phyloP scores from a whole-genome alignment of 202 grass and related monocot genomes.

The Schoenoplectus tabernaemontani region DNA sequence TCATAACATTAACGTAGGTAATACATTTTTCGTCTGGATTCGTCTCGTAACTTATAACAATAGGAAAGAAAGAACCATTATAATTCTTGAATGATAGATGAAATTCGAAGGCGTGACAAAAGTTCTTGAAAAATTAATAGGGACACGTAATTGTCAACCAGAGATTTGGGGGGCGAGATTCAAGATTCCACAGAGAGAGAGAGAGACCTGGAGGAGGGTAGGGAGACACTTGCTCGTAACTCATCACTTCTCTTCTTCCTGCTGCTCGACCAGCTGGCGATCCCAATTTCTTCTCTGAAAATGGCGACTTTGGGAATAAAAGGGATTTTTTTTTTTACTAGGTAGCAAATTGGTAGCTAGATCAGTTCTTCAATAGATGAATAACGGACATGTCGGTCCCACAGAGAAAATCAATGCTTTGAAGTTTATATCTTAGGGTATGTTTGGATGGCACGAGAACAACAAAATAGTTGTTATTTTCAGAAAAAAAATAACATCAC shows the following conservation, averaged over 20 bases:
- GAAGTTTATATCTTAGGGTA: not conserved
- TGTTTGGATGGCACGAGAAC: too few species aligned
- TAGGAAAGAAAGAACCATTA: too few species aligned
- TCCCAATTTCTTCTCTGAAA: constrained; percentile 4
- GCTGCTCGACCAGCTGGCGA: not conserved
- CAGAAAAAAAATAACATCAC: too few species aligned
- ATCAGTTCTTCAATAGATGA: not conserved
- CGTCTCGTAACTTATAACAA: too few species aligned
- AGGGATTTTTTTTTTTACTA: not conserved
- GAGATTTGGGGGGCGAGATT: not conserved
- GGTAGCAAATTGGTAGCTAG: not conserved
- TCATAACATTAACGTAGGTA: too few species aligned
- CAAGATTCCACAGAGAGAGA: not conserved
- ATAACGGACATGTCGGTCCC: not conserved
- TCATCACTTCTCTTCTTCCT: constrained; percentile 31
- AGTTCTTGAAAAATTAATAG: not conserved
- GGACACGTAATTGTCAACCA: too few species aligned
- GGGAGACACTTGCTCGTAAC: constrained; percentile 55
- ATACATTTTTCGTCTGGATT: too few species aligned
- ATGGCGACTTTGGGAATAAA: not conserved
- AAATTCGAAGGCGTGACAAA: not conserved
- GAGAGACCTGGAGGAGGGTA: constrained; percentile 51
- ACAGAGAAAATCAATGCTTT: not conserved
- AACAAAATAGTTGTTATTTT: too few species aligned
- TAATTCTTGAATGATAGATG: not conserved